Evolutionary conservation across 2,329 filamentous ascomycete genomes (phyloP).

Genomic region (Nothomitra cinnamomea): DNA sequence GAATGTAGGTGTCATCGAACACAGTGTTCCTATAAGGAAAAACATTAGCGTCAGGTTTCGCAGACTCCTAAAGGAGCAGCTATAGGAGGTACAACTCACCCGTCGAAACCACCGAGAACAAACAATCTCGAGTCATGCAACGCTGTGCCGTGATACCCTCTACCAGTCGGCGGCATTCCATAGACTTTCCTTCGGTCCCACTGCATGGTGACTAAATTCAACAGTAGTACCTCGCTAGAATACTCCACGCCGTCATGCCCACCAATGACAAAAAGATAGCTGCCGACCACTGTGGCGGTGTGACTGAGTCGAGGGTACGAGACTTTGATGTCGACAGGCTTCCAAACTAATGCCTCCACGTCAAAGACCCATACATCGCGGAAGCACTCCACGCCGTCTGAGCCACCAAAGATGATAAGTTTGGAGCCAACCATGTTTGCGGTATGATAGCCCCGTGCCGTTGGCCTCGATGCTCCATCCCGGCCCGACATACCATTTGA

Average conservation of each 20-base stretch:
- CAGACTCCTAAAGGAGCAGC: neutral
- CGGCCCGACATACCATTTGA: constrained; percentile 5
- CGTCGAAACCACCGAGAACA: constrained; percentile 51
- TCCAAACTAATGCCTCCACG: constrained; percentile 44
- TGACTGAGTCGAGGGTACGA: constrained; percentile 50
- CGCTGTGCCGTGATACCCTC: constrained; percentile 50
- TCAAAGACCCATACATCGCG: constrained; percentile 60
- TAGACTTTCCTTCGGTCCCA: constrained; percentile 53
- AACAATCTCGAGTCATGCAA: constrained; percentile 48
- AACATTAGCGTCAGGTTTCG: constrained; percentile 6
- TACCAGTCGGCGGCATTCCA: constrained; percentile 41
- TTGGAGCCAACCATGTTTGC: constrained; percentile 58
- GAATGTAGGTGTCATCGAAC: constrained; percentile 48
- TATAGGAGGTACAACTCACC: constrained; percentile 19
- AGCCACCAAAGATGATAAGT: constrained; percentile 54
- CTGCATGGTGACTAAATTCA: constrained; percentile 58
- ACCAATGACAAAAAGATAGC: constrained; percentile 52
- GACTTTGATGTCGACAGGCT: constrained; percentile 38
- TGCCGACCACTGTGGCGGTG: constrained; percentile 51
- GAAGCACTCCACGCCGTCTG: constrained; percentile 55
- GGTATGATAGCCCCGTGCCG: constrained; percentile 52
- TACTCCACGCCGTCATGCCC: constrained; percentile 56
- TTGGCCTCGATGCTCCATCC: constrained; percentile 25
- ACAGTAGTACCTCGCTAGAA: constrained; percentile 48
- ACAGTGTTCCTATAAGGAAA: constrained; percentile 28